Conservation (phyloP, 2,329 filamentous ascomycete genomes). For the Colletotrichum spaethianum region DNA sequence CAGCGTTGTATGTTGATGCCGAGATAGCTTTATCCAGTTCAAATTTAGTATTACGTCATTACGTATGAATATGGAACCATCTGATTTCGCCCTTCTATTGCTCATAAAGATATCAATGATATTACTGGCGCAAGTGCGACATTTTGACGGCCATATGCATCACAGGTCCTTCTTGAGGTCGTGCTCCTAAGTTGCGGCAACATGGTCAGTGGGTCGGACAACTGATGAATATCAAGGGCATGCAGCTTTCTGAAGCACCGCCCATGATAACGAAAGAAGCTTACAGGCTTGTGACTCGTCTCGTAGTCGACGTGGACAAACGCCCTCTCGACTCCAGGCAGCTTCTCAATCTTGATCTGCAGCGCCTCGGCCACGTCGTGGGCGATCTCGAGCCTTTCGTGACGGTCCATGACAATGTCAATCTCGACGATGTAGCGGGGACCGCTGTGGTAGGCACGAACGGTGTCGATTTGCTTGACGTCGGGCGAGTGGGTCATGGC, state of each 20-base stretch:
- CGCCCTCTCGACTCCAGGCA: constrained; percentile 92
- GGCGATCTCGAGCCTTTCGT: constrained; percentile 79
- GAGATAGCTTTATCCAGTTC: too few relatives aligned
- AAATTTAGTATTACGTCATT: too few relatives aligned
- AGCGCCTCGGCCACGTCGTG: constrained; percentile 96
- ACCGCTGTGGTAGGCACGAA: constrained; percentile 92
- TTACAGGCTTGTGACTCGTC: constrained; percentile 88
- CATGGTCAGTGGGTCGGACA: too few relatives aligned
- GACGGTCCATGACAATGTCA: constrained; percentile 92
- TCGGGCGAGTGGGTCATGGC: constrained; percentile 86
- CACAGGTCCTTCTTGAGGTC: constrained; percentile 73
- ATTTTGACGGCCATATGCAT: not conserved
- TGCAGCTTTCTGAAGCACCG: not conserved
- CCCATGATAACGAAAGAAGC: not conserved
- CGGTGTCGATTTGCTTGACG: constrained; percentile 92
- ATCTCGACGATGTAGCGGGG: constrained; percentile 94
- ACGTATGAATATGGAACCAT: too few relatives aligned
- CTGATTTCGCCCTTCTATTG: not conserved
- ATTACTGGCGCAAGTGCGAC: not conserved
- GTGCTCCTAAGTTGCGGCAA: constrained; percentile 66
- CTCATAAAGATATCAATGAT: not conserved
- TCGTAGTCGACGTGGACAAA: constrained; percentile 99
- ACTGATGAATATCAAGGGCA: too few relatives aligned
- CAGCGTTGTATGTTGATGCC: too few relatives aligned
- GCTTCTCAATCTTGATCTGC: constrained; percentile 92